Evolutionary conservation across 352 stramenopile species (phyloP), one percentile per base, ranked within the genome.

Genomic region (Globisporangium nunn): DNA sequence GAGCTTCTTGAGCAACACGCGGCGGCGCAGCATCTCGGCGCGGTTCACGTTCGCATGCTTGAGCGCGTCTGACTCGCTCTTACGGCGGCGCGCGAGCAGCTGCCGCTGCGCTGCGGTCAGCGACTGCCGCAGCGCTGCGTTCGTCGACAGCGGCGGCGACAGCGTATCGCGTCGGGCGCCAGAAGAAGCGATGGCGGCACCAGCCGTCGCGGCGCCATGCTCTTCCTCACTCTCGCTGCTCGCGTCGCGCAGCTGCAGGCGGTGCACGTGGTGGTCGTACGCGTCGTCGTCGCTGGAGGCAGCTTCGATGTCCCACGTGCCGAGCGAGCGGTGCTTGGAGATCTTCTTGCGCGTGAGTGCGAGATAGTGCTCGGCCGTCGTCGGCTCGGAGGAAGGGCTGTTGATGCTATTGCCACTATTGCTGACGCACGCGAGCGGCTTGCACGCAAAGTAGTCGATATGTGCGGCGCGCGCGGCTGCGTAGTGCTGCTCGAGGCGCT

Each of bases 11-110:
- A 91, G 68, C 46, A 73, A 54, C 50, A 91, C 74, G 31, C 80
- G 78, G 35, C 75, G 75, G 2, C 75, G 75, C 33, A 91, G 58
- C 71, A 87, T 81, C 51, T 87, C 78, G 46, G 77, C 74, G 46
- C 71, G 73, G 44, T 84, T 67, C 2, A 83, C 49, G 44, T 67
- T 83, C 33, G 67, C 68, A 59, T 82, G 59, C 30, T 74, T 72
- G 48, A 83, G 67, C 47, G 78, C 78, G 59, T 91, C 78, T 48
- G 74, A 78, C 61, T 91, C 78, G 54, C 80, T 91, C 62, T 88
- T 87, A 56, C 80, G 78, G 4, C 80, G 70, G 5, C 71, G 65
- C 15, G 67, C 72, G 43, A 82, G 68, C 47, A 68, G 71, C 55
- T 68, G 44, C 39, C 46, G 48, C 1, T 67, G 61, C 54, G 59